Percentiles rank a stretch among this genome's conserved stretches.
Conservation (phyloP, 345 rosid species). For the Orychophragmus violaceus region DNA sequence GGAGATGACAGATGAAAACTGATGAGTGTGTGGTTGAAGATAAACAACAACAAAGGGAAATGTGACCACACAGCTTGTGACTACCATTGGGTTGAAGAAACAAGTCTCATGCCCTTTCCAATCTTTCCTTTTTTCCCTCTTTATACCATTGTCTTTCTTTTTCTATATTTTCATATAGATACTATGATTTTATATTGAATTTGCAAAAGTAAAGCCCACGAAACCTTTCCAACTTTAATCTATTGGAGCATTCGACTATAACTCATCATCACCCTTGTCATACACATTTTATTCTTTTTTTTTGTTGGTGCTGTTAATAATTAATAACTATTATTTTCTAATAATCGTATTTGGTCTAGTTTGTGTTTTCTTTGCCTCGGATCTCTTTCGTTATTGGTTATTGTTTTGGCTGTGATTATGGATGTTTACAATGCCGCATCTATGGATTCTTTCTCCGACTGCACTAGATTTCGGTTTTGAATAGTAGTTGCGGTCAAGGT, state of each 20-base stretch:
- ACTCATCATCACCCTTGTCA: conserved; percentile 28
- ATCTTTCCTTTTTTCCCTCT: conserved; percentile 25
- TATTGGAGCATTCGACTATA: conserved; percentile 24
- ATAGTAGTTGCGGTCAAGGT: too few species aligned
- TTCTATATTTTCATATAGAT: not conserved
- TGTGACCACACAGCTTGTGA: conserved; percentile 34
- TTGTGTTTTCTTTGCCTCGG: too few species aligned
- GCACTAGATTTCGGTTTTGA: too few species aligned
- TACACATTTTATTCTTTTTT: conserved; percentile 15
- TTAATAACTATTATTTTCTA: not conserved
- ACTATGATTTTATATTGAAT: not conserved
- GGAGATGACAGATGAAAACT: not conserved
- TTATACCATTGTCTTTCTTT: conserved; percentile 21
- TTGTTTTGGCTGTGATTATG: too few species aligned
- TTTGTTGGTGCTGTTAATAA: not conserved
- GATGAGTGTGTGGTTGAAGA: conserved; percentile 21
- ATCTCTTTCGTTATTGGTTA: too few species aligned
- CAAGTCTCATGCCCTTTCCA: conserved; percentile 35
- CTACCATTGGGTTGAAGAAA: conserved; percentile 30
- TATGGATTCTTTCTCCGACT: too few species aligned
- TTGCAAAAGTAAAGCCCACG: conserved; percentile 32
- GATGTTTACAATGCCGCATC: too few species aligned
- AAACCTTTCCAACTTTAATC: conserved; percentile 34
- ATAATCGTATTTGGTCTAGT: too few species aligned
- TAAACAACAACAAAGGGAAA: conserved; percentile 5